A percentile compares a stretch with the other conserved stretches of the same genome.
Conservation (phyloP, 768 basidiomycete species). For the Russula griseocarnosa region DNA sequence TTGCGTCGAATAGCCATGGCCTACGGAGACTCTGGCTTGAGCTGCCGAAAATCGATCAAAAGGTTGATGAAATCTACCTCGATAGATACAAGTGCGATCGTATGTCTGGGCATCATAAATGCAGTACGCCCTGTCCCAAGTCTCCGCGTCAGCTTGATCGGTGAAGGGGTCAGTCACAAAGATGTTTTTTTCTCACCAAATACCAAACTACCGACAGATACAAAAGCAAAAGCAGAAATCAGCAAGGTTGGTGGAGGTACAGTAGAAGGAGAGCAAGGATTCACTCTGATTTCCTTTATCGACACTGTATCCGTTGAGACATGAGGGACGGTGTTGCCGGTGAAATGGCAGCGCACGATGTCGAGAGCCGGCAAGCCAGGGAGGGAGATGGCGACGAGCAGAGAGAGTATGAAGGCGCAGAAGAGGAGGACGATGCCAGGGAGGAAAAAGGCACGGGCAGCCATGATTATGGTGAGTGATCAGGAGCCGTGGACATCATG, state of each 20-base stretch:
- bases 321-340: constrained; percentile 27
- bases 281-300: constrained; percentile 48
- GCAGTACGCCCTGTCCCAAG: constrained; percentile 54
- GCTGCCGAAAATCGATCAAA: constrained; percentile 6
- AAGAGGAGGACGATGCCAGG: constrained; percentile 56
- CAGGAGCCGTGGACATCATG: not conserved
- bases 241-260: not conserved
- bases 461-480: constrained; percentile 33
- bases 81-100: constrained; percentile 45
- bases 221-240: not conserved
- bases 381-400: constrained; percentile 67
- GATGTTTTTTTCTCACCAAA: constrained; percentile 47
- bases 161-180: constrained; percentile 9
- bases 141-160: not conserved
- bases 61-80: constrained; percentile 38
- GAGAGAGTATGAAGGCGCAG: constrained; percentile 58
- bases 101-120: constrained; percentile 42
- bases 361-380: constrained; percentile 66
- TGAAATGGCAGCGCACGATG: constrained; percentile 56
- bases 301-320: constrained; percentile 26
- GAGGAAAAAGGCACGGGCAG: constrained; percentile 52
- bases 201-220: constrained; percentile 50
- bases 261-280: constrained; percentile 23
- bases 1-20: constrained; percentile 54
- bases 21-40: constrained; percentile 33